phyloP scores from a whole-genome alignment of 768 basidiomycete species.

The Tylopilus plumbeoviolaceoides region DNA sequence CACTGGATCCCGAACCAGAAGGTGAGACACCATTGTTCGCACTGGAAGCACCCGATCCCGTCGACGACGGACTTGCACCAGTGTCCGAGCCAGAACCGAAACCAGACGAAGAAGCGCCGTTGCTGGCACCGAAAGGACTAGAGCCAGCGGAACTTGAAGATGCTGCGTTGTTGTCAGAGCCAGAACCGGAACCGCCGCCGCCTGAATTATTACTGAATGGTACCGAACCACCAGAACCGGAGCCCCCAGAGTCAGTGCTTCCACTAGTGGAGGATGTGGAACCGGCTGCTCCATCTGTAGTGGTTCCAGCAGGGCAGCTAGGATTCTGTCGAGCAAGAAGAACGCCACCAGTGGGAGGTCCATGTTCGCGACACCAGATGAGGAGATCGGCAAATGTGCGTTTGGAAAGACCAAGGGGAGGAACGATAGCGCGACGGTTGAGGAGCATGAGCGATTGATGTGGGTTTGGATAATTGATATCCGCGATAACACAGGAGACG shows the following conservation, averaged over 20 bases:
- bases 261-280: neutral
- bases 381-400: slow-evolving; percentile 25
- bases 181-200: neutral
- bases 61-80: neutral
- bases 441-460: slow-evolving; percentile 22
- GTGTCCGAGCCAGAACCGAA: neutral
- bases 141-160: neutral
- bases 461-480: slow-evolving; percentile 23
- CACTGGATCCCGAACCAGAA: neutral
- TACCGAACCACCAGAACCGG: neutral
- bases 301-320: slow-evolving; percentile 8
- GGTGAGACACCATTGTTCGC: neutral
- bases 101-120: neutral
- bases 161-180: neutral
- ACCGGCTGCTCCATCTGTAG: neutral
- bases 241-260: neutral
- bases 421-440: slow-evolving; percentile 14
- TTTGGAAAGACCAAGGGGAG: slow-evolving; percentile 23
- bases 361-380: slow-evolving; percentile 24
- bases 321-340: slow-evolving; percentile 26
- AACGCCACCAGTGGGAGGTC: slow-evolving; percentile 3
- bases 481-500: slow-evolving; percentile 26
- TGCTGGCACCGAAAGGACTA: neutral
- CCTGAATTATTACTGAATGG: neutral
- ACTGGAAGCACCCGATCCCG: slow-evolving; percentile 1